A percentile compares a stretch with the other conserved stretches of the same genome.
phyloP scores from a whole-genome alignment of 352 stramenopile species.

The Thalassiosira mediterranea region DNA sequence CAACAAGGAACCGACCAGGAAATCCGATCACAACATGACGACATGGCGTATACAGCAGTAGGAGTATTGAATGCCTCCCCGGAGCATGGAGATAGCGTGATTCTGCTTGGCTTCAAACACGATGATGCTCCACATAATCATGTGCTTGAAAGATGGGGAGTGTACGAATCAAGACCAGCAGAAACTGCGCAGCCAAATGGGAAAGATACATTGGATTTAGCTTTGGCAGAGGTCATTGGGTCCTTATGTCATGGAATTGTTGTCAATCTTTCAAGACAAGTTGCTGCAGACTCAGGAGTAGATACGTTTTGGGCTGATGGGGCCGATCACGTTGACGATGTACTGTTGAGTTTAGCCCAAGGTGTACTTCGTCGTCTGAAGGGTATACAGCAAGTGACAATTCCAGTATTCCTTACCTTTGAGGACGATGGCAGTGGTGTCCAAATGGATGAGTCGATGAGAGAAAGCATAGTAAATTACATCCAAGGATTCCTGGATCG shows the following conservation, averaged over 20 bases:
- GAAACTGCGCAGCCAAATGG: not conserved
- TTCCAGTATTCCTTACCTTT: constrained; percentile 26
- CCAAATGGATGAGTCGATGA: not conserved
- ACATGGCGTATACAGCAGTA: constrained; percentile 31
- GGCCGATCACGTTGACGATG: constrained; percentile 30
- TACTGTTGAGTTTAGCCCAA: constrained; percentile 25
- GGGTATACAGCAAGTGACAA: not conserved
- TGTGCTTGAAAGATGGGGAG: constrained; percentile 13
- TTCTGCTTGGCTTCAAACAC: constrained; percentile 17
- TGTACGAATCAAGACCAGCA: not conserved
- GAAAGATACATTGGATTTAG: not conserved
- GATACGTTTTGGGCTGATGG: not conserved
- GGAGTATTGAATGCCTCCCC: constrained; percentile 21
- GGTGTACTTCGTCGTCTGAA: constrained; percentile 27
- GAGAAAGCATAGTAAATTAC: constrained; percentile 14
- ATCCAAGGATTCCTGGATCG: constrained; percentile 38
- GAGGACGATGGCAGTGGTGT: not conserved
- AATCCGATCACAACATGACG: not conserved
- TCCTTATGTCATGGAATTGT: constrained; percentile 38
- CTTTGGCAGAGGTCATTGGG: constrained; percentile 20
- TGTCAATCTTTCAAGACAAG: constrained; percentile 13
- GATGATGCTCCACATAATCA: constrained; percentile 3
- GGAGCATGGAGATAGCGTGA: constrained; percentile 5
- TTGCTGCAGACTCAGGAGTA: not conserved
- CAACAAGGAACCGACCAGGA: not conserved